Evolutionary conservation across 345 rosid species (phyloP).

Genomic region (Sonneratia caseolaris): DNA sequence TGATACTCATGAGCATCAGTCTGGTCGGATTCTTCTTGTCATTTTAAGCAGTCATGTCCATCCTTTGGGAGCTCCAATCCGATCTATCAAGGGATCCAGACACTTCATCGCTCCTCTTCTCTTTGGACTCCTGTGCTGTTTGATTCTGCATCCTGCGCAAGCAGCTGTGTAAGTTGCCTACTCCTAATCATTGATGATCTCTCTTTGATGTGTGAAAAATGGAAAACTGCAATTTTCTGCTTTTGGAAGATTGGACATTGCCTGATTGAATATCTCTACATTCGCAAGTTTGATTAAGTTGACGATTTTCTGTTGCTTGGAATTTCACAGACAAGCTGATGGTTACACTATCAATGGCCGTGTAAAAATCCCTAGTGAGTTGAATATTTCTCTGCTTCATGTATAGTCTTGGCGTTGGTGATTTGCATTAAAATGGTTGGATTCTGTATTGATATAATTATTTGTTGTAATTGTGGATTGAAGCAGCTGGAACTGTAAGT

Average conservation of each 20-base stretch:
- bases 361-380: constrained; percentile 58
- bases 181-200: neutral
- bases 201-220: neutral
- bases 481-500: neutral
- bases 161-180: neutral
- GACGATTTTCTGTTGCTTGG: neutral
- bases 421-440: neutral
- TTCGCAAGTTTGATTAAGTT: neutral
- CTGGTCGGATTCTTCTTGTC: too few relatives aligned
- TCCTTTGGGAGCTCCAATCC: neutral
- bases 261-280: neutral
- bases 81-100: neutral
- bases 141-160: neutral
- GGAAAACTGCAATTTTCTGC: too few relatives aligned
- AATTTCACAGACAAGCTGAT: constrained; percentile 49
- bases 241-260: neutral
- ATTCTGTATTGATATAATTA: neutral
- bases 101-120: neutral
- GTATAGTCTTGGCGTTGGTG: neutral
- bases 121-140: neutral
- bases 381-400: neutral
- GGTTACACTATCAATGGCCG: constrained; percentile 71
- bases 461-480: neutral
- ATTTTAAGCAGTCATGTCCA: too few relatives aligned
- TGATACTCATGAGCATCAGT: too few relatives aligned